phyloP scores from a whole-genome alignment of 768 basidiomycete genomes.

The Kwoniella bestiolae region DNA sequence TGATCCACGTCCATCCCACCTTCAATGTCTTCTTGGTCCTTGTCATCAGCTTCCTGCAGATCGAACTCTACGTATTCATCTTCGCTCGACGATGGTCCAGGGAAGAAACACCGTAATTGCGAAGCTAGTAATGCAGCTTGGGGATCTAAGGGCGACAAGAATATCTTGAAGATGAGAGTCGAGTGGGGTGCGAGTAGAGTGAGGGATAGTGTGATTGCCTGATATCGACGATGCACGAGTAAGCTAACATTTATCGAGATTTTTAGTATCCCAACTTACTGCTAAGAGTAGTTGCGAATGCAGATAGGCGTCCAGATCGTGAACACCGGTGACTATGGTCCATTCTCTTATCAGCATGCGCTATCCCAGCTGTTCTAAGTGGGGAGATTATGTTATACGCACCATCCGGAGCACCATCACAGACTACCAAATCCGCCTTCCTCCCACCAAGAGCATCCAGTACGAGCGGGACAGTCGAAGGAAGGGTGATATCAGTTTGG shows the following conservation, averaged over 20 bases:
- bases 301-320: constrained; percentile 61
- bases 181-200: constrained; percentile 59
- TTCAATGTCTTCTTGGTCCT: constrained; percentile 9
- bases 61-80: constrained; percentile 29
- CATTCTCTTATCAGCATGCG: neutral
- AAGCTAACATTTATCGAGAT: too few species aligned
- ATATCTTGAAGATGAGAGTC: constrained; percentile 61
- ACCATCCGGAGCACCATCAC: constrained; percentile 62
- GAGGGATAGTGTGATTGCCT: constrained; percentile 60
- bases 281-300: constrained; percentile 61
- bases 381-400: neutral
- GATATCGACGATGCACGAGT: neutral
- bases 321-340: constrained; percentile 60
- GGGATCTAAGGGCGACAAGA: constrained; percentile 56
- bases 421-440: constrained; percentile 60
- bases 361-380: too few species aligned
- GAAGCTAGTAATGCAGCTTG: constrained; percentile 57
- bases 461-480: constrained; percentile 58
- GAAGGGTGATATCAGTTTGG: constrained; percentile 60
- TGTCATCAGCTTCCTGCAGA: constrained; percentile 10
- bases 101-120: constrained; percentile 59
- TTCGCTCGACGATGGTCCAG: constrained; percentile 23
- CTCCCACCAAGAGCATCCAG: constrained; percentile 58
- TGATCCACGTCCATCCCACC: neutral
- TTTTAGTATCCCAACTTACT: constrained; percentile 43